phyloP scores from a whole-genome alignment of 1,284 basidiomycete species.

The Sanghuangporus sanghuang region DNA sequence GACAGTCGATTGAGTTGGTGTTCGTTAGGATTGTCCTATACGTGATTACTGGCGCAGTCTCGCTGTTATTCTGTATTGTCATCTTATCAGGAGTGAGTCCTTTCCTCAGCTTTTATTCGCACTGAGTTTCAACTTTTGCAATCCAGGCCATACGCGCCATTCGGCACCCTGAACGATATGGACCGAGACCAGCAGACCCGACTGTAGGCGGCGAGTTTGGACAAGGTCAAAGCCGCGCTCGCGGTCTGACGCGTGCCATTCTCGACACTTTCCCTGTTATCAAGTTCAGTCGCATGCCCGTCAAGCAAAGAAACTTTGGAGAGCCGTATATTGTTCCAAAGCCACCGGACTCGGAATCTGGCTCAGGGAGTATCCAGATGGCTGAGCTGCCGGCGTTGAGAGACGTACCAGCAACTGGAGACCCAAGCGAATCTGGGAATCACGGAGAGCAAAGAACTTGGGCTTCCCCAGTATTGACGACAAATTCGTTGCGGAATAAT shows the following conservation, averaged over 20 bases:
- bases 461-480: background rate
- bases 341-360: conserved; percentile 32
- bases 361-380: conserved; percentile 10
- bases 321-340: conserved; percentile 4
- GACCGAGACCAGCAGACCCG: conserved; percentile 53
- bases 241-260: conserved; percentile 82
- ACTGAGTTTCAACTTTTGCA: conserved; percentile 11
- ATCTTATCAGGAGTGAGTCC: conserved; percentile 72
- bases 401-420: background rate
- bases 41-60: conserved; percentile 80
- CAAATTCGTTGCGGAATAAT: background rate
- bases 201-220: conserved; percentile 34
- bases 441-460: background rate
- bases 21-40: conserved; percentile 75
- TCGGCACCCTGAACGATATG: conserved; percentile 88
- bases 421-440: background rate
- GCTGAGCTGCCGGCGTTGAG: background rate
- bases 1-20: background rate
- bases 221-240: conserved; percentile 62
- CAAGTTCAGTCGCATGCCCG: conserved; percentile 57
- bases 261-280: conserved; percentile 92
- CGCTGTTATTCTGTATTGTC: conserved; percentile 74
- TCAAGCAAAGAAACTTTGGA: conserved; percentile 9
- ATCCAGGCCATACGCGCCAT: conserved; percentile 71
- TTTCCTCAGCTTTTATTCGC: conserved; percentile 2